Conservation (phyloP, 768 basidiomycete species). For the Polyporus arcularius region DNA sequence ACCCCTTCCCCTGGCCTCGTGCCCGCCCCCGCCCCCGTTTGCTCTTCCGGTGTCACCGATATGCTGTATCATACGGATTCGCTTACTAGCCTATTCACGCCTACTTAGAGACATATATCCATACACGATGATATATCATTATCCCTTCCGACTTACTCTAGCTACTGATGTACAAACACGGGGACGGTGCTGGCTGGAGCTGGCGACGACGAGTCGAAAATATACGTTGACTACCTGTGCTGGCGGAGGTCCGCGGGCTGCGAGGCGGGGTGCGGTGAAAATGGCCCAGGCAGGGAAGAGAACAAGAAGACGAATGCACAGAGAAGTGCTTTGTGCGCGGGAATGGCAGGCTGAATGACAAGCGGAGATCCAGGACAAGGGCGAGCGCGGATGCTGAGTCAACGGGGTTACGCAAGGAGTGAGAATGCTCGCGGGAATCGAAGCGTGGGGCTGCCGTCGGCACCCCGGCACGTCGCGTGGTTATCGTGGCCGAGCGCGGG, state of each 20-base stretch:
- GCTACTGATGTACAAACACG: background rate
- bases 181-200: background rate
- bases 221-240: background rate
- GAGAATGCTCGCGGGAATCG: constrained; percentile 17
- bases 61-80: constrained; percentile 21
- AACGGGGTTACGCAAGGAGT: background rate
- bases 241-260: background rate
- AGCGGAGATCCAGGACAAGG: background rate
- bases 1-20: background rate
- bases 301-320: background rate
- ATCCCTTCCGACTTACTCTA: background rate
- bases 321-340: background rate
- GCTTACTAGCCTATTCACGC: constrained; percentile 21
- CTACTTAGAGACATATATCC: constrained; percentile 22
- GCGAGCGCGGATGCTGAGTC: background rate
- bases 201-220: background rate
- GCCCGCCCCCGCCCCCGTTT: background rate
- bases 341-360: constrained; percentile 1
- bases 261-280: background rate
- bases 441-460: constrained; percentile 5
- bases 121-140: constrained; percentile 27
- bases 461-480: constrained; percentile 12
- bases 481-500: constrained; percentile 8
- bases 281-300: background rate
- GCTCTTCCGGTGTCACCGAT: background rate